Base-by-base conservation (phyloP, 257 asterid species). In the Ligustrum vulgare region DNA sequence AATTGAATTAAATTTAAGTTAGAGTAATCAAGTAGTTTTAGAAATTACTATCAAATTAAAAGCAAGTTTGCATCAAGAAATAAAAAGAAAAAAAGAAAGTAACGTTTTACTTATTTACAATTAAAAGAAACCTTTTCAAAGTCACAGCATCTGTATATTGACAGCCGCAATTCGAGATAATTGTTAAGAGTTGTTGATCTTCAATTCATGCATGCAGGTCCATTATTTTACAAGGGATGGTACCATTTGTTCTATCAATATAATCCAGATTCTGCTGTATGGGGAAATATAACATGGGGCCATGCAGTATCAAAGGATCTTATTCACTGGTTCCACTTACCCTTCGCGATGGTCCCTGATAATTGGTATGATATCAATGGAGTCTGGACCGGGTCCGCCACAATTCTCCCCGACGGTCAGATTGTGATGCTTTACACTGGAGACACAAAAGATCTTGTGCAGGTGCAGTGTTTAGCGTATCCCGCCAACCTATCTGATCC, bases 341-440 rank as follows among this genome's bases (percentile, higher is more conserved):
- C 97, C 0, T 81, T 77, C 1, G 89, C 97, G 4, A 72, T 93
- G 91, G 90, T 84, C n/a, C 96, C 97, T 8, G 97, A 93, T 41
- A 83, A 82, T 13, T 85, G 91, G 85, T 91, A 84, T 51, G 98
- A 93, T 45, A 70, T 88, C 41, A 91, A 87, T 18, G 98, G 98
- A 1, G 97, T 91, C 22, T 93, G 98, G 98, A 85, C 97, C 0
- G 98, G 98, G 3, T 93, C 98, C 8, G 98, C 98, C 36, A 93
- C 98, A 0, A 76, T 87, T 83, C 92, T 87, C 2, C 93, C 94
- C 8, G 88, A 87, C 25, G 98, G 98, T 32, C 78, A 71, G 76
- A 89, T 93, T 80, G 72, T 81, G 1, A 93, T 93, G 88, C 73
- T 93, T 3, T 93, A 93, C 83, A 93, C 98, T 0, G 97, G 97